Evolutionary conservation across 495 filamentous ascomycete species (phyloP).

Genomic region (Aspergillus hancockii): DNA sequence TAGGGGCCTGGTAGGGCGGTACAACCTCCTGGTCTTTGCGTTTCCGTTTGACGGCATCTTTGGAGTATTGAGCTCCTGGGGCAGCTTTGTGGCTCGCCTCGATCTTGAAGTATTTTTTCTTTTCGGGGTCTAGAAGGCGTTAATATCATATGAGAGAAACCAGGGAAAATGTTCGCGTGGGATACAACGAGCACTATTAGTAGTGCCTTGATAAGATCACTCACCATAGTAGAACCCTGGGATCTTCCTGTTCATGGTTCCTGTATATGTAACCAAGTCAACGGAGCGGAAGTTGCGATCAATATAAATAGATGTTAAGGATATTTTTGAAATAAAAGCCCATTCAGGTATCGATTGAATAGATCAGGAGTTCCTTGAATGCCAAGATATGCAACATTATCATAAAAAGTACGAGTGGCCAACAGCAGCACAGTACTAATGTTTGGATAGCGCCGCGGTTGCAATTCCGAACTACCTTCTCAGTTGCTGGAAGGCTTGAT

Average conservation of each 20-base stretch:
- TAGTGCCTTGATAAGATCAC: background rate
- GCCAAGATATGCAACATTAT: slow-evolving; percentile 4
- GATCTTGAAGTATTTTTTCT: slow-evolving; percentile 61
- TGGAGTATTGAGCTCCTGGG: slow-evolving; percentile 45
- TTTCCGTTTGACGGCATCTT: slow-evolving; percentile 46
- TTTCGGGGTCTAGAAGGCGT: slow-evolving; percentile 45
- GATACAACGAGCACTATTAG: background rate
- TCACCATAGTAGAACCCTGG: slow-evolving; percentile 33
- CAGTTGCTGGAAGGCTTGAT: background rate
- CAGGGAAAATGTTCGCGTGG: background rate
- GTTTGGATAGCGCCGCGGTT: background rate
- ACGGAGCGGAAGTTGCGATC: background rate
- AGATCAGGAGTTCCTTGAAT: background rate
- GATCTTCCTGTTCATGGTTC: slow-evolving; percentile 30
- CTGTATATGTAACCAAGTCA: background rate
- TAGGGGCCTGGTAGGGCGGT: background rate
- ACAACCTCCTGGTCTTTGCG: slow-evolving; percentile 39
- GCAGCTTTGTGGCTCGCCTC: slow-evolving; percentile 49
- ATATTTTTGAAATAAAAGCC: background rate
- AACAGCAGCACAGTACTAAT: background rate
- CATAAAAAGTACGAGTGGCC: background rate
- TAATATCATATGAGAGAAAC: background rate
- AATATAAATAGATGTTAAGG: background rate
- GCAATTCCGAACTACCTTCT: background rate
- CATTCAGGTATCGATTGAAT: background rate